Conservation (phyloP, 176 grass and related monocot genomes). For the Luzula sylvatica region DNA sequence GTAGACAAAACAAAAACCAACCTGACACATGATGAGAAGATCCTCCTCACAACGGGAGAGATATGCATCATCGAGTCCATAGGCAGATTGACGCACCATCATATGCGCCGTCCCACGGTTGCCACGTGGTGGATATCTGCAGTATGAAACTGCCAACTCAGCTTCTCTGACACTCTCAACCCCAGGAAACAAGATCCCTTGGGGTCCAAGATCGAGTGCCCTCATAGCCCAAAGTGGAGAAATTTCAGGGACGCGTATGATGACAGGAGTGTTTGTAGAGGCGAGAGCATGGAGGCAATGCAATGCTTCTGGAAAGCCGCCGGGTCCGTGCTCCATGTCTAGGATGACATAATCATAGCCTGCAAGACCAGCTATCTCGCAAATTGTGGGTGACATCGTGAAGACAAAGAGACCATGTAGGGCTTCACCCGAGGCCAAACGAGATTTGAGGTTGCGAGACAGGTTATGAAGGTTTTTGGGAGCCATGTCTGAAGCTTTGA, state of each 20-base stretch:
- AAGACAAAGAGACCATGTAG: conserved; percentile 20
- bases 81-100: conserved; percentile 55
- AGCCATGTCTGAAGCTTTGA: background rate
- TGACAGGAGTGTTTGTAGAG: background rate
- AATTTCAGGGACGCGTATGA: conserved; percentile 21
- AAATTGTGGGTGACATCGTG: conserved; percentile 11
- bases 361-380: conserved; percentile 18
- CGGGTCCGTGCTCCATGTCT: conserved; percentile 28
- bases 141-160: conserved; percentile 27
- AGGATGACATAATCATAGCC: conserved; percentile 26
- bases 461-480: no score
- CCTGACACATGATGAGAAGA: conserved; percentile 58
- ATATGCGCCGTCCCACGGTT: conserved; percentile 67
- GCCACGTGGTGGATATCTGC: conserved; percentile 62
- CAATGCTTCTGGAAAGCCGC: conserved; percentile 18
- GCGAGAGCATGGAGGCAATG: conserved; percentile 26
- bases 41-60: conserved; percentile 65
- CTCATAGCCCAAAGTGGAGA: conserved; percentile 20
- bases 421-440: conserved; percentile 17
- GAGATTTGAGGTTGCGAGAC: conserved; percentile 5
- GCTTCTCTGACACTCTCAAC: conserved; percentile 35
- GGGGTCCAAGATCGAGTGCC: conserved; percentile 21
- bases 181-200: conserved; percentile 19
- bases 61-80: conserved; percentile 70
- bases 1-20: no score